phyloP scores from a whole-genome alignment of 768 basidiomycete genomes.

The Tubosaeta brunneosetosa region DNA sequence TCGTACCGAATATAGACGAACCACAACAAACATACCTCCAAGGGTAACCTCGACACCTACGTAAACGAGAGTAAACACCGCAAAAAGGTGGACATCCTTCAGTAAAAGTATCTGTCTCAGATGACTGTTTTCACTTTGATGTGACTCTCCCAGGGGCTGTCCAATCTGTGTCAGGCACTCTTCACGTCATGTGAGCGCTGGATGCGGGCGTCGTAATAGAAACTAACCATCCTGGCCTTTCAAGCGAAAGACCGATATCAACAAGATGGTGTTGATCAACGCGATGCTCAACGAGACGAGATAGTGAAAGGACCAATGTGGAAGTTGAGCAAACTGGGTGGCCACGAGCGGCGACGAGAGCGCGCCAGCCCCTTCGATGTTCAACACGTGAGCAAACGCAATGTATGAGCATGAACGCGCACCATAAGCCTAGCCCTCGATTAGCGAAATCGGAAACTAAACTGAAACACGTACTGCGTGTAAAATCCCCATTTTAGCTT shows the following conservation, averaged over 20 bases:
- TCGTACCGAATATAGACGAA: neutral
- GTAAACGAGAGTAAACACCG: constrained; percentile 61
- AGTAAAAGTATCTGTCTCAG: constrained; percentile 49
- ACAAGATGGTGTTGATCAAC: constrained; percentile 45
- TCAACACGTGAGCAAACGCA: constrained; percentile 1
- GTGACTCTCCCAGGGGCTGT: constrained; percentile 37
- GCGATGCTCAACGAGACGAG: constrained; percentile 67
- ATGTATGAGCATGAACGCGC: neutral
- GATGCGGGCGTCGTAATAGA: neutral
- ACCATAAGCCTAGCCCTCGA: constrained; percentile 31
- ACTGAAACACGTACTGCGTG: constrained; percentile 35
- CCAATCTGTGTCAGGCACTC: constrained; percentile 55
- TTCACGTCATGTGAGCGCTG: constrained; percentile 19
- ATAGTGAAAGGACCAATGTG: constrained; percentile 76
- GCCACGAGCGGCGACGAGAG: constrained; percentile 68
- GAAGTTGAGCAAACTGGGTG: constrained; percentile 70
- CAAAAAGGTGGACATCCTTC: constrained; percentile 56
- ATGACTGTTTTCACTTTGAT: constrained; percentile 32
- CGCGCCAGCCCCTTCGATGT: constrained; percentile 54
- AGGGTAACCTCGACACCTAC: constrained; percentile 62
- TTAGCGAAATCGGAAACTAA: constrained; percentile 19
- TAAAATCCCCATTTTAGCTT: constrained; percentile 38
- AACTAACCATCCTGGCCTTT: constrained; percentile 62
- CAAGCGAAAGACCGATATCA: constrained; percentile 60
- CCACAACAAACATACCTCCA: constrained; percentile 29